A percentile compares a stretch with the other conserved stretches of the same genome.
Evolutionary conservation across 805 yeast genomes (phyloP).

Genomic region (Metschnikowia borealis): DNA sequence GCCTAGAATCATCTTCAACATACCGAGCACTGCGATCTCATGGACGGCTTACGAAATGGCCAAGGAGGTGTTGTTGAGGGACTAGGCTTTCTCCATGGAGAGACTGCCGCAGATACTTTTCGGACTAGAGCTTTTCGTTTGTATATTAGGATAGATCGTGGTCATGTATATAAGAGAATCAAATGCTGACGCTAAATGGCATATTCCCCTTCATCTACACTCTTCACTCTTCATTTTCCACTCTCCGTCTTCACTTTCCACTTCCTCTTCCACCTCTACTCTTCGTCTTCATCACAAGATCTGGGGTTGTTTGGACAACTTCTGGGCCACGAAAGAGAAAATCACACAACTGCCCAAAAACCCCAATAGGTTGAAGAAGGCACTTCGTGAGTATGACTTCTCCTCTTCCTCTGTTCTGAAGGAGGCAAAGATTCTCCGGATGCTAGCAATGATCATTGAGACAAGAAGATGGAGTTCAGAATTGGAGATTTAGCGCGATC

Average conservation of each 20-base stretch:
- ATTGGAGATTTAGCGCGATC: background rate
- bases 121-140: background rate
- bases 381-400: conserved; percentile 66
- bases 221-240: no score
- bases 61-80: conserved; percentile 55
- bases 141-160: conserved; percentile 2
- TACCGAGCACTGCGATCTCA: conserved; percentile 93
- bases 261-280: no score
- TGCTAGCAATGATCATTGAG: conserved; percentile 62
- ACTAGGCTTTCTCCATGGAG: conserved; percentile 4
- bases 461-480: background rate
- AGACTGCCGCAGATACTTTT: background rate
- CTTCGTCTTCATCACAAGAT: background rate
- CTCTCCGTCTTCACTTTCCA: no score
- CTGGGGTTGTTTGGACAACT: conserved; percentile 26
- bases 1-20: conserved; percentile 88
- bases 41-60: conserved; percentile 99
- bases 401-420: conserved; percentile 87
- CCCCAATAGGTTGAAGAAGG: conserved; percentile 75
- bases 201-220: background rate
- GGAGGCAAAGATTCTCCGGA: conserved; percentile 74
- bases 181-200: background rate
- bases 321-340: conserved; percentile 77
- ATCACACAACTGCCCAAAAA: conserved; percentile 76
- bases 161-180: conserved; percentile 3